A percentile compares a stretch with the other conserved stretches of the same genome.
Evolutionary conservation across 129 eudicot species (phyloP).

Genomic region (Lonicera japonica): DNA sequence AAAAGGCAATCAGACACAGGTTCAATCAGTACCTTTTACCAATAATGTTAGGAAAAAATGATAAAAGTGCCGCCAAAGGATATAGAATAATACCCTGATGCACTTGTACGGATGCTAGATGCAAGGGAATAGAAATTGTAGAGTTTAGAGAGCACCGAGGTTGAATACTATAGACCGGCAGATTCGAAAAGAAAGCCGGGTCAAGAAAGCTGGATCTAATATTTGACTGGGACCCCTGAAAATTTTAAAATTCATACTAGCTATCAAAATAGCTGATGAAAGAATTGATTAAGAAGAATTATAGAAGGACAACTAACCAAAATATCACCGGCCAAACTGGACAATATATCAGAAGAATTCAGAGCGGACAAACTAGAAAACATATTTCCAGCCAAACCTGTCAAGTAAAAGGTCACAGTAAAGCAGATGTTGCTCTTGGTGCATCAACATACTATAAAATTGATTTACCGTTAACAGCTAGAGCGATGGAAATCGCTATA

Average conservation of each 20-base stretch:
- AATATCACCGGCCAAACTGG: conserved; percentile 39
- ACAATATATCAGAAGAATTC: conserved; percentile 27
- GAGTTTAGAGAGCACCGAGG: conserved; percentile 51
- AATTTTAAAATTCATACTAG: conserved; percentile 15
- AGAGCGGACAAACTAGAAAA: conserved; percentile 34
- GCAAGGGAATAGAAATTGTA: conserved; percentile 41
- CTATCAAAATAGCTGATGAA: not conserved
- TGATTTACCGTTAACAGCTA: not conserved
- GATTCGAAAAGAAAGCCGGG: conserved; percentile 47
- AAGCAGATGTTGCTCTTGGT: no score
- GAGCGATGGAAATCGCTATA: no score
- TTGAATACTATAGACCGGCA: conserved; percentile 53
- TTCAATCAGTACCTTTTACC: no score
- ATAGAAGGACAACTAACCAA: conserved; percentile 47
- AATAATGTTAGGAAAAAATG: not conserved
- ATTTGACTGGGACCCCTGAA: conserved; percentile 63
- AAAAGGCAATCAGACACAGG: no score
- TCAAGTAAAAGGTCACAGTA: not conserved
- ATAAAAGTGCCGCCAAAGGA: not conserved
- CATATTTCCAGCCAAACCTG: conserved; percentile 63
- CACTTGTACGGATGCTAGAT: conserved; percentile 24
- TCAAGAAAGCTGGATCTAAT: conserved; percentile 42
- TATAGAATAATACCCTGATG: conserved; percentile 38
- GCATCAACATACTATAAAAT: not conserved
- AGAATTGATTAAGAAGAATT: not conserved